phyloP scores from a whole-genome alignment of 345 rosid species.

The Erodium maritimum region DNA sequence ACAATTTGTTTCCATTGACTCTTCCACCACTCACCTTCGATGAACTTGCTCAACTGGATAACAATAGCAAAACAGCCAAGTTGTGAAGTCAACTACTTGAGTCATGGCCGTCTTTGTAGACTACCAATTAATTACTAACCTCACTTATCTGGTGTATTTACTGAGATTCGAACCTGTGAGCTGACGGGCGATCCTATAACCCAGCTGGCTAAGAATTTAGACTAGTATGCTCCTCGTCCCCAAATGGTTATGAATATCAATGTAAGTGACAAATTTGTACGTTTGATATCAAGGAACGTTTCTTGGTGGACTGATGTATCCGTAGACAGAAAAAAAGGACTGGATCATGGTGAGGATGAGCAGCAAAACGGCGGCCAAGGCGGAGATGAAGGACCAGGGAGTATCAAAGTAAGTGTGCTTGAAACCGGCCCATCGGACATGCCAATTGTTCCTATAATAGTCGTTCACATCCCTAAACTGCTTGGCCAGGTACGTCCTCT shows the following conservation, averaged over 20 bases:
- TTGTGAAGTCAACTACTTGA: no score
- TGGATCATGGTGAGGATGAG: not conserved
- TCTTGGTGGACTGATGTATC: not conserved
- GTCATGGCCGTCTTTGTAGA: not conserved
- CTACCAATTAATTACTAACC: no score
- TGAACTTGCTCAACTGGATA: not conserved
- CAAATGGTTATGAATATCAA: no score
- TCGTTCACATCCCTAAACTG: not conserved
- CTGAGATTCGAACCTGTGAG: no score
- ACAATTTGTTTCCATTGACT: not conserved
- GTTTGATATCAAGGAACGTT: not conserved
- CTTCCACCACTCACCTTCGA: not conserved
- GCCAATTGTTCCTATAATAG: not conserved
- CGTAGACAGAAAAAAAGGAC: not conserved
- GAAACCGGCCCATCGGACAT: not conserved
- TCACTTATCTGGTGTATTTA: no score
- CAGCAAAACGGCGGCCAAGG: not conserved
- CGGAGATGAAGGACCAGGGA: constrained; percentile 4
- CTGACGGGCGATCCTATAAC: no score
- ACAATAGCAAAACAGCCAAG: no score
- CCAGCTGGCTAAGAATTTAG: no score
- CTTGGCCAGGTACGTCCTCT: constrained; percentile 1
- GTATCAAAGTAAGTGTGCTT: constrained; percentile 2
- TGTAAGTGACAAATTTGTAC: no score
- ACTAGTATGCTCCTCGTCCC: no score